A percentile compares a stretch with the other conserved stretches of the same genome.
phyloP scores from a whole-genome alignment of 1,139 yeast genomes.

The Hyphopichia buzzinii region DNA sequence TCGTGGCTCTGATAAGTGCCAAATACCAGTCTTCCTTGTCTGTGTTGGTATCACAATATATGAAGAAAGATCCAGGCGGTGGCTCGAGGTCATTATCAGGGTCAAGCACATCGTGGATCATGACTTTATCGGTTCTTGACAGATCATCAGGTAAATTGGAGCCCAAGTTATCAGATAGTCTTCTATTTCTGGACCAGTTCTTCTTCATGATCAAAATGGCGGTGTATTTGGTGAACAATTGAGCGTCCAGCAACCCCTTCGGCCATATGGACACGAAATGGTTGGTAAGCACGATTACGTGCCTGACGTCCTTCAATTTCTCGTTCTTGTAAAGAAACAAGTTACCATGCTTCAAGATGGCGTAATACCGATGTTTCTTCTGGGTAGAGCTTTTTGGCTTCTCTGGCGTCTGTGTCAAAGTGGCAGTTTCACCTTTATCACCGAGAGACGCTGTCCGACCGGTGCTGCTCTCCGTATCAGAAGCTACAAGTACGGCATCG shows the following conservation, averaged over 20 bases:
- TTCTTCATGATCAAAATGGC: constrained; percentile 67
- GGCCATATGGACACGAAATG: constrained; percentile 88
- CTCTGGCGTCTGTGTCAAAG: constrained; percentile 7
- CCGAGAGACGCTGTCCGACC: neutral
- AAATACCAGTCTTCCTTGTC: constrained; percentile 95
- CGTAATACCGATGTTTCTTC: constrained; percentile 63
- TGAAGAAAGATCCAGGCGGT: constrained; percentile 59
- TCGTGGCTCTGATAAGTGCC: constrained; percentile 74
- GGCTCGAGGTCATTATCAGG: constrained; percentile 23
- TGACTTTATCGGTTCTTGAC: constrained; percentile 9
- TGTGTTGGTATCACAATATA: constrained; percentile 72
- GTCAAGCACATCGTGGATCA: constrained; percentile 1
- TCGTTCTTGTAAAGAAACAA: constrained; percentile 76
- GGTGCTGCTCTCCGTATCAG: constrained; percentile 8
- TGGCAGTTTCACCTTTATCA: constrained; percentile 1
- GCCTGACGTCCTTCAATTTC: constrained; percentile 62
- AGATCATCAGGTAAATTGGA: constrained; percentile 14
- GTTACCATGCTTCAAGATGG: constrained; percentile 79
- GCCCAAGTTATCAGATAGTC: constrained; percentile 25
- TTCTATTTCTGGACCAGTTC: constrained; percentile 30
- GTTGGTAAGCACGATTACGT: constrained; percentile 74
- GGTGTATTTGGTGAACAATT: constrained; percentile 72
- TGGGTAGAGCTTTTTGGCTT: constrained; percentile 17
- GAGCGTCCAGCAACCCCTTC: constrained; percentile 64
- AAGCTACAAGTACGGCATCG: constrained; percentile 9